A percentile compares a stretch with the other conserved stretches of the same genome.
Evolutionary conservation across 345 rosid genomes (phyloP).

Genomic region (Moringa oleifera): DNA sequence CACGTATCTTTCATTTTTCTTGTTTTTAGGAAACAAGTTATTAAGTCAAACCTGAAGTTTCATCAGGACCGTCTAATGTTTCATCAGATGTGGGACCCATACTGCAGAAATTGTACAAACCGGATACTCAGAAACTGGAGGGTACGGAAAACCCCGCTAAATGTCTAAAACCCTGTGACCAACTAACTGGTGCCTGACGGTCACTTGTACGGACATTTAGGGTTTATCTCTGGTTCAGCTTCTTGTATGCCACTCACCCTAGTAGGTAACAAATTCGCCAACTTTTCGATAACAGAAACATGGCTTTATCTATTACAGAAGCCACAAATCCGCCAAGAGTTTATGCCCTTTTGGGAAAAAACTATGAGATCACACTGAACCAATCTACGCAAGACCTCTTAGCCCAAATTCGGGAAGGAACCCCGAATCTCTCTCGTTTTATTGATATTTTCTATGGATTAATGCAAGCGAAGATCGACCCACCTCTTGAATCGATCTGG

Average conservation of each 20-base stretch:
- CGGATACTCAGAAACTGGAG: background rate
- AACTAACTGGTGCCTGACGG: background rate
- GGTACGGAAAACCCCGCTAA: background rate
- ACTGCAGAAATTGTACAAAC: no score
- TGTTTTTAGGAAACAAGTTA: background rate
- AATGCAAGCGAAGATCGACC: constrained; percentile 45
- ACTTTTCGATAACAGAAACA: background rate
- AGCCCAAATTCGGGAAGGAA: constrained; percentile 26
- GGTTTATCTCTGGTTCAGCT: constrained; percentile 1
- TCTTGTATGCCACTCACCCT: background rate
- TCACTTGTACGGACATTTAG: background rate
- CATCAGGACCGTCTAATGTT: background rate
- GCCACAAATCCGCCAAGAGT: constrained; percentile 1
- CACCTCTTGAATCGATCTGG: constrained; percentile 56
- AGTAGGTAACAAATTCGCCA: background rate
- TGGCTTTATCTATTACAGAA: constrained; percentile 14
- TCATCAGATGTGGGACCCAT: no score
- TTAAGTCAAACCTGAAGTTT: background rate
- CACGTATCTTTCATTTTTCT: constrained; percentile 5
- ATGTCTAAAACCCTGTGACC: constrained; percentile 9
- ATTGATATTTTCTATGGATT: constrained; percentile 30
- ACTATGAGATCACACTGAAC: constrained; percentile 22
- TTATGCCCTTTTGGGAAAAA: constrained; percentile 19
- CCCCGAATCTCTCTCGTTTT: constrained; percentile 27
- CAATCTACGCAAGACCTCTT: constrained; percentile 28